These are phyloP conservation scores for Centaurea solstitialis DNA, from an alignment of 129 eudicot genomes.

Conservation along the genomic window DNA sequence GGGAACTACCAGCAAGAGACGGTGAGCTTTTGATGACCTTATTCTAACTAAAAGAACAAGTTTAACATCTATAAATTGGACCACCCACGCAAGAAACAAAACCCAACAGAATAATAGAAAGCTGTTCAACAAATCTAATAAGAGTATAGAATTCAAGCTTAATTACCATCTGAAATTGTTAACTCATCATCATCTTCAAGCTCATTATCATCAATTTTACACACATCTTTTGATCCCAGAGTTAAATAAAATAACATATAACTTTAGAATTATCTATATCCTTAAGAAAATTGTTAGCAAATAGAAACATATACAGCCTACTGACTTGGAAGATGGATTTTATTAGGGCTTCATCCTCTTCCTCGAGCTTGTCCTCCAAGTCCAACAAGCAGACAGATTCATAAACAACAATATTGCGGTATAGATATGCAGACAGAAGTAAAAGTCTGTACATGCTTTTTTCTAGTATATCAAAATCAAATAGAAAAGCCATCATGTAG, in stretches of 20 bases:
- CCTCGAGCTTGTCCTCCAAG: slow-evolving; percentile 54
- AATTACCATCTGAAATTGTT: background rate
- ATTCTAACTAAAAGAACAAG: too few relatives aligned
- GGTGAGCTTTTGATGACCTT: too few relatives aligned
- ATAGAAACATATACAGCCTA: background rate
- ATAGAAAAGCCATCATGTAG: slow-evolving; percentile 14
- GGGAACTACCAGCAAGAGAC: too few relatives aligned
- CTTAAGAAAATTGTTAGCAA: background rate
- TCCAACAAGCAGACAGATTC: background rate
- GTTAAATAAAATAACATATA: background rate
- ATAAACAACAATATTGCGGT: slow-evolving; percentile 8
- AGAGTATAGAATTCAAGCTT: too few relatives aligned
- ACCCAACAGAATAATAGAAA: too few relatives aligned
- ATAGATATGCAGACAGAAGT: slow-evolving; percentile 1
- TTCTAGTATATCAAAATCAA: too few relatives aligned
- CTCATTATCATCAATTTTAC: slow-evolving; percentile 56
- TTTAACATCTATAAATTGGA: too few relatives aligned
- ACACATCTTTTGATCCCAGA: slow-evolving; percentile 50
- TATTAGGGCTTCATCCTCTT: slow-evolving; percentile 69
- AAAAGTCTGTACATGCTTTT: too few relatives aligned
- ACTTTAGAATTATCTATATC: background rate
- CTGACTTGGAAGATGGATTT: slow-evolving; percentile 54
- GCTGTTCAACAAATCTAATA: too few relatives aligned
- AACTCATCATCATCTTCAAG: slow-evolving; percentile 55
- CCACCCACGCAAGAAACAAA: background rate